phyloP scores from a whole-genome alignment of 1,284 basidiomycete species.

The Tetrapyrgos nigripes region DNA sequence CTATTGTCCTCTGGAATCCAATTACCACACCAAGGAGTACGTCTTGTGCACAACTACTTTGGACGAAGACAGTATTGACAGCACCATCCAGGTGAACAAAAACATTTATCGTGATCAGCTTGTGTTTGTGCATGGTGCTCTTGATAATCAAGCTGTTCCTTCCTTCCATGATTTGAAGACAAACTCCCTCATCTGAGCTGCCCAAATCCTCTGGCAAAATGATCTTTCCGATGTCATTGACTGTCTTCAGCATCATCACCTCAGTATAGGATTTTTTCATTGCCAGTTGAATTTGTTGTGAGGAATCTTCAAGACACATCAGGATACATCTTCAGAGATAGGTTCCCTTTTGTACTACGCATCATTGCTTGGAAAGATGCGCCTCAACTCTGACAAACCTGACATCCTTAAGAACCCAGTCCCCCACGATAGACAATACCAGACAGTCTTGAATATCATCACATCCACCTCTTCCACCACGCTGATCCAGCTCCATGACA shows the following conservation, averaged over 20 bases:
- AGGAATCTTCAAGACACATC: not conserved
- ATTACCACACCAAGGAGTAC: constrained; percentile 1
- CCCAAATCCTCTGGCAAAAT: not conserved
- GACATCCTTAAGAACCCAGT: no score
- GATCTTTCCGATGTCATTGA: constrained; percentile 1
- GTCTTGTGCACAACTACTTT: constrained; percentile 6
- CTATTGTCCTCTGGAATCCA: not conserved
- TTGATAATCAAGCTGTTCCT: constrained; percentile 11
- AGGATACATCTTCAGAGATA: not conserved
- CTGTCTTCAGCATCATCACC: constrained; percentile 1
- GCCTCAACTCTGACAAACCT: not conserved
- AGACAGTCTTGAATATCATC: no score
- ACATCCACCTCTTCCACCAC: no score
- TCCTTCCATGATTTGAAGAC: constrained; percentile 11
- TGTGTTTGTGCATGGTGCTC: not conserved
- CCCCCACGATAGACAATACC: no score
- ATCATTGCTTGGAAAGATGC: not conserved
- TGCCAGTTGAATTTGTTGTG: constrained; percentile 6
- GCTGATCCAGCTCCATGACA: no score
- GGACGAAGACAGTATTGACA: constrained; percentile 9
- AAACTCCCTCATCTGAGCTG: constrained; percentile 8
- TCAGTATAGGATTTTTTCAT: constrained; percentile 2
- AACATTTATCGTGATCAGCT: constrained; percentile 12
- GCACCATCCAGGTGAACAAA: constrained; percentile 4
- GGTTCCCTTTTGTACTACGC: not conserved